Evolutionary conservation across 1,139 yeast genomes (phyloP).

Genomic region (Saccharomycopsis hybrid): DNA sequence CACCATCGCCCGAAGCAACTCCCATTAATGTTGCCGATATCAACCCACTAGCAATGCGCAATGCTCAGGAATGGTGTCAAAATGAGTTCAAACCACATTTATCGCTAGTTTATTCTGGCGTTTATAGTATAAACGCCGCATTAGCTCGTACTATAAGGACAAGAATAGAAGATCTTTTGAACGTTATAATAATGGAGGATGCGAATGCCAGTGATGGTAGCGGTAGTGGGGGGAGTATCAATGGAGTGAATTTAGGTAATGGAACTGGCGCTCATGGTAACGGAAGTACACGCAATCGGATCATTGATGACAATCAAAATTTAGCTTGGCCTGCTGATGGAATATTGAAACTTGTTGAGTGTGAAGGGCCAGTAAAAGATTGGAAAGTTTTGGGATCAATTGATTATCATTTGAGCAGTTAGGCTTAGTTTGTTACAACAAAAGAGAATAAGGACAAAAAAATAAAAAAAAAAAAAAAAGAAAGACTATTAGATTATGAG

Average conservation of each 20-base stretch:
- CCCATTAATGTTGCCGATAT: background rate
- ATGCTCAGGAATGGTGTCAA: constrained; percentile 46
- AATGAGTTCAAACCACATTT: constrained; percentile 67
- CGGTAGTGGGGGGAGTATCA: too few species aligned
- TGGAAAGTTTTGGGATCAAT: constrained; percentile 67
- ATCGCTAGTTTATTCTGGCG: constrained; percentile 62
- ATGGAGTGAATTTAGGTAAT: too few species aligned
- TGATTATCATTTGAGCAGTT: constrained; percentile 31
- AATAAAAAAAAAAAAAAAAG: too few species aligned
- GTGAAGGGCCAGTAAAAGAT: constrained; percentile 69
- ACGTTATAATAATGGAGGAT: constrained; percentile 38
- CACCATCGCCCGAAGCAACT: too few species aligned
- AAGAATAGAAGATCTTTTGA: constrained; percentile 63
- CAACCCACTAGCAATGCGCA: constrained; percentile 22
- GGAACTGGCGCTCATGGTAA: too few species aligned
- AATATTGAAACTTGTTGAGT: constrained; percentile 57
- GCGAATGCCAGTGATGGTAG: constrained; percentile 21
- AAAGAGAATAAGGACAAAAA: too few species aligned
- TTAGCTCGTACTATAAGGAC: constrained; percentile 59
- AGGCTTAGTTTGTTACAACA: too few species aligned
- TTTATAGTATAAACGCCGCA: constrained; percentile 60
- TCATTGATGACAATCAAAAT: constrained; percentile 6
- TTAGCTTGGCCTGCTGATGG: constrained; percentile 57
- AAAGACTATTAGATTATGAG: too few species aligned
- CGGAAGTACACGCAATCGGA: too few species aligned